phyloP scores from a whole-genome alignment of 2,329 filamentous ascomycete genomes.

The Verruconis gallopava region DNA sequence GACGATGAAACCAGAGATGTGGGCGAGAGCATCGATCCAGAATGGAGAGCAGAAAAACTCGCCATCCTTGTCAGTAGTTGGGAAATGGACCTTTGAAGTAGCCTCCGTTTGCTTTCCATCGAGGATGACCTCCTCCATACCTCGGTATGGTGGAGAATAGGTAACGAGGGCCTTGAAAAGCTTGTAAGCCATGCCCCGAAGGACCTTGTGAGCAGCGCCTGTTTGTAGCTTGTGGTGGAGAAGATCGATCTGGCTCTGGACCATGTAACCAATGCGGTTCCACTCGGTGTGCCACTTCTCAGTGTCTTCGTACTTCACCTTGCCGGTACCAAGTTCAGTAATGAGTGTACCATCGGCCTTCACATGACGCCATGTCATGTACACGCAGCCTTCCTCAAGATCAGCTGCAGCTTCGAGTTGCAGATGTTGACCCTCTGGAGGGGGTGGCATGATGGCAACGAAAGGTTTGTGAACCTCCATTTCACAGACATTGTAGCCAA shows the following conservation, averaged over 20 bases:
- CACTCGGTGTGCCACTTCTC: slow-evolving; percentile 52
- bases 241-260: slow-evolving; percentile 45
- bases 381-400: slow-evolving; percentile 40
- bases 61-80: slow-evolving; percentile 39
- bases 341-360: slow-evolving; percentile 46
- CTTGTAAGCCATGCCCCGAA: slow-evolving; percentile 68
- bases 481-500: slow-evolving; percentile 50
- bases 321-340: slow-evolving; percentile 49
- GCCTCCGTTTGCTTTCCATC: slow-evolving; percentile 43
- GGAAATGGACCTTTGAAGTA: slow-evolving; percentile 41
- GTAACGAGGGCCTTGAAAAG: slow-evolving; percentile 47
- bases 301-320: slow-evolving; percentile 47
- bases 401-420: slow-evolving; percentile 49
- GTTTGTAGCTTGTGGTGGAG: slow-evolving; percentile 52
- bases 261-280: slow-evolving; percentile 49
- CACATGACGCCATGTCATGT: slow-evolving; percentile 43
- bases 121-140: slow-evolving; percentile 46
- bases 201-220: slow-evolving; percentile 58
- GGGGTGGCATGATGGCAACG: slow-evolving; percentile 41
- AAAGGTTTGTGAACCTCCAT: slow-evolving; percentile 61
- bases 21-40: slow-evolving; percentile 46
- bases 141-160: slow-evolving; percentile 43
- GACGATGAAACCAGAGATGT: slow-evolving; percentile 47
- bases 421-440: slow-evolving; percentile 43
- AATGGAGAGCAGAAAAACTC: slow-evolving; percentile 46